Base-by-base conservation (phyloP, 2,329 filamentous ascomycete species). In the Claviceps purpurea region DNA sequence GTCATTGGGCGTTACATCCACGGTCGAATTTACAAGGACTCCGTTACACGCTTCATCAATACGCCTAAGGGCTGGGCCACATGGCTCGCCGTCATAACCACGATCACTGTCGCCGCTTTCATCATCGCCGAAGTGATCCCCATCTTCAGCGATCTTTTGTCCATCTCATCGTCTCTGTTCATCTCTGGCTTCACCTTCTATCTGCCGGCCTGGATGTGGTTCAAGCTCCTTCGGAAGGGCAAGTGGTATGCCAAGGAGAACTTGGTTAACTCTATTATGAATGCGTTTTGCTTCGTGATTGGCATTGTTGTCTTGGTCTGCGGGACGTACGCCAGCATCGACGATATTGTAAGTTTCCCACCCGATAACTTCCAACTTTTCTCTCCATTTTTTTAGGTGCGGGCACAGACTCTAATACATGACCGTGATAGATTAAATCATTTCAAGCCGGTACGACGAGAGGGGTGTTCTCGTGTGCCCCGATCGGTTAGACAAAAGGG, bases 81-180 rank as follows among this genome's bases (percentile, higher is more conserved):
- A 7, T 86, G 85, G 85, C 61, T 81, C 2, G 70, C 56, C 4
- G 77, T 88, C 37, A 76, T 80, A 39, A 64, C 72, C 2, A 56
- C 61, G 42, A 64, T 82, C 39, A 88, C 84, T 71, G 43, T 83
- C 16, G 50, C 83, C 22, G 80, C 81, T 2, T 89, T 82, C 76
- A 64, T 88, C 57, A 81, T 89, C 55, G 84, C 85, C 14, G 78
- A 84, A 59, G 78, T 82, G 0, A 83, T 89, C 47, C 85, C 85
- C 2, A 81, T 82, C 61, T 89, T 89, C 70, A 78, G 77, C 54
- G 73, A 83, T 46, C 68, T 89, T 47, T 68, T 89, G 18, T 69
- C 72, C 52, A 72, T 76, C 60, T 69, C 63, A 46, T 74, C 73
- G 7, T 67, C 72, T 7, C 68, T 76, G 24, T 75, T 76, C 60